phyloP scores from a whole-genome alignment of 2,329 filamentous ascomycete genomes.

The Aureobasidium pullulans region DNA sequence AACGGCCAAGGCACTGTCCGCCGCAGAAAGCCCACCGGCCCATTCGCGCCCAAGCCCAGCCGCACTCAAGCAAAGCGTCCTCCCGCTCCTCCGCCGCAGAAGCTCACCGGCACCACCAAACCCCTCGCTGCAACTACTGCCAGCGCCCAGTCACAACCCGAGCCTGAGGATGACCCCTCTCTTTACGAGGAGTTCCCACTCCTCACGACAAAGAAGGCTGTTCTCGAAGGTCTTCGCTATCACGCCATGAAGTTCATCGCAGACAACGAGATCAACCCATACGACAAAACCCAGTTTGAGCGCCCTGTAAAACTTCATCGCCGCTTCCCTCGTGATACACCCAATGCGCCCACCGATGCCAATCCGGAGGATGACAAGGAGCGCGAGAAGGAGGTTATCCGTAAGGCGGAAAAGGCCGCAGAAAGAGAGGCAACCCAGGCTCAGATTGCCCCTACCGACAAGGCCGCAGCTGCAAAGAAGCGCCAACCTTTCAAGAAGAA shows the following conservation, averaged over 20 bases:
- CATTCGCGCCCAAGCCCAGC: constrained; percentile 6
- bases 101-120: constrained; percentile 11
- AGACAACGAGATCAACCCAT: constrained; percentile 43
- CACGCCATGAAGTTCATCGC: constrained; percentile 76
- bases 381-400: constrained; percentile 49
- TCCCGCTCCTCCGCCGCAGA: constrained; percentile 14
- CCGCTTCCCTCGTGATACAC: constrained; percentile 67
- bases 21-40: constrained; percentile 27
- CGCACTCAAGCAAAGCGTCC: constrained; percentile 1
- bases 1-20: constrained; percentile 27
- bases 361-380: constrained; percentile 56
- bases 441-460: constrained; percentile 80
- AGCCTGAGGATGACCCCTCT: constrained; percentile 19
- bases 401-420: constrained; percentile 71
- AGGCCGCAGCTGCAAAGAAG: constrained; percentile 48
- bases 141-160: constrained; percentile 1
- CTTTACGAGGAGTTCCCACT: constrained; percentile 55
- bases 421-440: constrained; percentile 82
- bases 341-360: constrained; percentile 40
- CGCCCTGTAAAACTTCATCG: constrained; percentile 83
- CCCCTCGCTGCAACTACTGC: background rate
- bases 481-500: constrained; percentile 64
- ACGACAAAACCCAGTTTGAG: constrained; percentile 76
- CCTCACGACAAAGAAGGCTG: constrained; percentile 71
- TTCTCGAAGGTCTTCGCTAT: constrained; percentile 72